Percentiles rank a stretch among this genome's conserved stretches.
Conservation (phyloP, 345 rosid genomes). For the Murraya paniculata region DNA sequence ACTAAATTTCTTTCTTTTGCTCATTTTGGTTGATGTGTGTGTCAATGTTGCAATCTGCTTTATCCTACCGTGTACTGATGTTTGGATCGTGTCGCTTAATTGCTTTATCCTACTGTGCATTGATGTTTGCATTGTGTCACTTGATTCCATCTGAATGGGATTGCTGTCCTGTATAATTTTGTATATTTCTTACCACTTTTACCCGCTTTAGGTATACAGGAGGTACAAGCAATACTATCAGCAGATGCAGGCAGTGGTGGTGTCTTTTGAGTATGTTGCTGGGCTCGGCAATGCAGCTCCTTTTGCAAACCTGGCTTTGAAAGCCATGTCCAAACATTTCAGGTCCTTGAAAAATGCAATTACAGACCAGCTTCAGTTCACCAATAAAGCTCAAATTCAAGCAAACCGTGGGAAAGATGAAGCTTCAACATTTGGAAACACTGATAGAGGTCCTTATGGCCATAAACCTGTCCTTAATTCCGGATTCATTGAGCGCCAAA, state of each 20-base stretch:
- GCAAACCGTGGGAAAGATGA: constrained; percentile 46
- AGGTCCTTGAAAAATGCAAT: constrained; percentile 71
- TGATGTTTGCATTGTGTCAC: too few relatives aligned
- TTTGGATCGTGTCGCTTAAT: not conserved
- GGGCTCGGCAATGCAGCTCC: constrained; percentile 91
- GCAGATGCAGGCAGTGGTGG: constrained; percentile 76
- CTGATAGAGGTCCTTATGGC: constrained; percentile 39
- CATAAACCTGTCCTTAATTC: constrained; percentile 40
- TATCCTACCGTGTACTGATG: not conserved
- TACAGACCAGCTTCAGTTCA: constrained; percentile 70
- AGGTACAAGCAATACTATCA: constrained; percentile 83
- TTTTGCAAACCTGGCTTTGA: constrained; percentile 60
- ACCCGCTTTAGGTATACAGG: constrained; percentile 52
- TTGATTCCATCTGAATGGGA: not conserved
- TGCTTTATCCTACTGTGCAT: too few relatives aligned
- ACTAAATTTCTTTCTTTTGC: not conserved
- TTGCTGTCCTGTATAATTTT: not conserved
- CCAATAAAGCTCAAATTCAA: constrained; percentile 30
- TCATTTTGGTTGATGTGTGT: not conserved
- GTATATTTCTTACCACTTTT: constrained; percentile 13
- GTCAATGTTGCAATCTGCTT: not conserved
- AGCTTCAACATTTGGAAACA: constrained; percentile 41
- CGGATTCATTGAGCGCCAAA: constrained; percentile 57
- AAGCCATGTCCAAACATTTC: constrained; percentile 80
- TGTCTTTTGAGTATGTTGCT: constrained; percentile 74